Percentiles rank a stretch among this genome's conserved stretches.
phyloP scores from a whole-genome alignment of 495 filamentous ascomycete species.

The Penicillium flavigenum region DNA sequence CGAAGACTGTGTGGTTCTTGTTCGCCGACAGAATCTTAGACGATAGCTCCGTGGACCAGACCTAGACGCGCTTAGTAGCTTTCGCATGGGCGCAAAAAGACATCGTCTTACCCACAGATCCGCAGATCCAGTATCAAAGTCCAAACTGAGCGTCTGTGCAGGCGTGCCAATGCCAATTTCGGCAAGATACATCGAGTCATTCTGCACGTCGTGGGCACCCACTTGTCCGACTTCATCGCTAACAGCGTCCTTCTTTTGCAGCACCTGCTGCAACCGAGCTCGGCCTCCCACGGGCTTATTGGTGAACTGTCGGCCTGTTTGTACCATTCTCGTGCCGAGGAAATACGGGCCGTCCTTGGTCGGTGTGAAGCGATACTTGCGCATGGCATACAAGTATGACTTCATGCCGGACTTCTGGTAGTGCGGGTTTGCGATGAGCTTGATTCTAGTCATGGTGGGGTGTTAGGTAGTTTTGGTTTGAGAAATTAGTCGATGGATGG shows the following conservation, averaged over 20 bases:
- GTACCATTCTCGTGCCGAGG: constrained; percentile 44
- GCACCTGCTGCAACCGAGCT: constrained; percentile 40
- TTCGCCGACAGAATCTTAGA: constrained; percentile 34
- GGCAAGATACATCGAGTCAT: constrained; percentile 69
- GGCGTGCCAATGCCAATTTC: constrained; percentile 67
- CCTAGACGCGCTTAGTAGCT: constrained; percentile 36
- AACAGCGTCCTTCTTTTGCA: constrained; percentile 51
- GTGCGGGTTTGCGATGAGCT: constrained; percentile 57
- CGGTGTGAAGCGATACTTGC: constrained; percentile 68
- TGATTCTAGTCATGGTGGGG: constrained; percentile 43
- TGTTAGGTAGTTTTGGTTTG: constrained; percentile 15
- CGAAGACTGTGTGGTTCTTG: constrained; percentile 52
- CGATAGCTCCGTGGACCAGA: constrained; percentile 61
- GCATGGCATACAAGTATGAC: constrained; percentile 68
- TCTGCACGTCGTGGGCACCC: constrained; percentile 69
- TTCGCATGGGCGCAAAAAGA: too few species aligned
- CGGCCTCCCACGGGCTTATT: constrained; percentile 47
- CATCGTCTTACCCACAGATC: constrained; percentile 82
- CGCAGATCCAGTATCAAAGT: constrained; percentile 76
- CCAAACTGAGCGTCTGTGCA: constrained; percentile 61
- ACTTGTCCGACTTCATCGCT: constrained; percentile 54
- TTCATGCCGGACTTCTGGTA: constrained; percentile 67
- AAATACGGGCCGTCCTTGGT: constrained; percentile 69
- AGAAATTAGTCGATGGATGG: constrained; percentile 17
- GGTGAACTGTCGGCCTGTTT: constrained; percentile 45